Percentiles rank a stretch among this genome's conserved stretches.
Conservation (phyloP, 75 land plant genomes). For the Picea glauca region DNA sequence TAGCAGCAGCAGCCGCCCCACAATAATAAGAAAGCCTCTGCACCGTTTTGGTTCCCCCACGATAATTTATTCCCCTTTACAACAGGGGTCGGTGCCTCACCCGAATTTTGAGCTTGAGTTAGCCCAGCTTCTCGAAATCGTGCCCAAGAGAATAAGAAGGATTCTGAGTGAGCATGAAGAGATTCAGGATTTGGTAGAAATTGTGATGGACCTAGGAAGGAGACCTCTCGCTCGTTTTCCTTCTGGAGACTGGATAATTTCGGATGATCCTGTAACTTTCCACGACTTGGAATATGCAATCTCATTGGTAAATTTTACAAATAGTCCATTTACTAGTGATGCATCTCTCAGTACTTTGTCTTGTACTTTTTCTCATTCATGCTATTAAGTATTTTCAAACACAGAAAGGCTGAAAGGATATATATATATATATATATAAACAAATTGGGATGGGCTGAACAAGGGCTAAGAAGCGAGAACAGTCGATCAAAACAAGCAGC, state of each 20-base stretch:
- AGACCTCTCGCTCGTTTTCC: slow-evolving; percentile 92
- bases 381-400: too few relatives aligned
- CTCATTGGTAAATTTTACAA: slow-evolving; percentile 48
- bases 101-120: slow-evolving; percentile 35
- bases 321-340: too few relatives aligned
- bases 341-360: too few relatives aligned
- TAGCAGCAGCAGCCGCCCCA: not conserved
- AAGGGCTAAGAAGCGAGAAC: too few relatives aligned
- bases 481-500: too few relatives aligned
- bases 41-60: not conserved
- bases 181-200: slow-evolving; percentile 71
- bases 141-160: slow-evolving; percentile 68
- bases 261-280: slow-evolving; percentile 57
- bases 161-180: slow-evolving; percentile 50
- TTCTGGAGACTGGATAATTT: slow-evolving; percentile 78
- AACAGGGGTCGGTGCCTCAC: not conserved
- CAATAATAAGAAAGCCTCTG: slow-evolving; percentile 1
- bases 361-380: too few relatives aligned
- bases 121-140: slow-evolving; percentile 60
- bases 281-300: slow-evolving; percentile 78
- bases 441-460: too few relatives aligned
- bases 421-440: too few relatives aligned
- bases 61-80: not conserved
- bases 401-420: too few relatives aligned
- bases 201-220: slow-evolving; percentile 93